Evolutionary conservation across 306 rosid genomes (phyloP), one percentile per base, ranked within the genome.

Genomic region (Prinsepia uniflora): DNA sequence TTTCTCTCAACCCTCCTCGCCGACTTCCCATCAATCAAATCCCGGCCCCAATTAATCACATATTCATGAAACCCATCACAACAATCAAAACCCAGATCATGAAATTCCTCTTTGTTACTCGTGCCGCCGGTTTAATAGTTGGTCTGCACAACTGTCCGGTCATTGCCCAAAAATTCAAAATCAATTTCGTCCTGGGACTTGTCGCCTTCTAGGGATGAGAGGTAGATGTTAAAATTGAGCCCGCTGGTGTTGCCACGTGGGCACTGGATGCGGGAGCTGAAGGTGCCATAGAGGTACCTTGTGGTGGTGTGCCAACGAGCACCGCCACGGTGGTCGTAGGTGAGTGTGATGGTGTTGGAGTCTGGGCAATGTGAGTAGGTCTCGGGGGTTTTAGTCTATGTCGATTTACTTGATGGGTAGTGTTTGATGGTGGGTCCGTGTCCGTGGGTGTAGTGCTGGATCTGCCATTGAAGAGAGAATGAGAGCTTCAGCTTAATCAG

Each of bases 171-270:
- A 58, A 89, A 83, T 76, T 89, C 86, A 42, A 89, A 89, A 57
- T 89, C 96, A 44, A 89, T 89, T 78, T 89, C 96, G 84, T 84
- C 92, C 43, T 86, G 92, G 2, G 86, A 72, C 46, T 77, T 86
- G 72, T 89, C 88, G 0, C 96, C 88, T 72, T 89, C 85, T 2
- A 79, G 82, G 62, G 90, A 82, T 17, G 92, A 86, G 61, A 86
- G 90, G 67, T 86, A 85, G 78, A 89, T 30, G 79, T 89, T 86
- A 82, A 86, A 84, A 63, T 89, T 86, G 80, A 86, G 90, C 19
- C 90, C 90, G 30, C 64, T 76, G 41, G 88, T 85, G 57, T 84
- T 77, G 9, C 96, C 86, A 15, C 47, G 36, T 3, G 90, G 87
- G 72, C 83, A 79, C 45, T 75, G 78, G 45, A 89, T 84, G 47